phyloP scores from a whole-genome alignment of 202 grass and related monocot species.

The Miscanthus sacchariflorus region DNA sequence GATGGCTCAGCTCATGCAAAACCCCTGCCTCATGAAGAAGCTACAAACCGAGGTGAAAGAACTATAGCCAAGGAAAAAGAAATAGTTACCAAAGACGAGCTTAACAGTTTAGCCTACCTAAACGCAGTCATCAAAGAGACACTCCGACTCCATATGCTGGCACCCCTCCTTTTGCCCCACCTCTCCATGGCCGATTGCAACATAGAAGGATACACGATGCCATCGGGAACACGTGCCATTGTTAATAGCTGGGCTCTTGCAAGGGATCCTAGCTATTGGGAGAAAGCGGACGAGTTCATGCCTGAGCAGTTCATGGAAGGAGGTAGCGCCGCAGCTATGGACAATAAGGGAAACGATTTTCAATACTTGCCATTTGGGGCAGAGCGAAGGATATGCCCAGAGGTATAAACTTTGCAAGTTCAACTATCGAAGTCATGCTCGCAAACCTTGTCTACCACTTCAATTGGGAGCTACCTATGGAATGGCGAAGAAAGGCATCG shows the following conservation, averaged over 20 bases:
- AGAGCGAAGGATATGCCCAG: not conserved
- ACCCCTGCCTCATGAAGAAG: conserved; percentile 19
- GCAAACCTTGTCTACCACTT: not conserved
- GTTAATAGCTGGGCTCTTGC: conserved; percentile 35
- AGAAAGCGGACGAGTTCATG: conserved; percentile 27
- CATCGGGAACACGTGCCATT: conserved; percentile 13
- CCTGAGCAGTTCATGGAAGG: conserved; percentile 36
- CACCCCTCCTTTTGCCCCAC: conserved; percentile 1
- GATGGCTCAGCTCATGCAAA: not conserved
- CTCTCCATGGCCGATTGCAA: conserved; percentile 23
- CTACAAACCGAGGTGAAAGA: conserved; percentile 38
- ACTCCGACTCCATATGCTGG: conserved; percentile 34
- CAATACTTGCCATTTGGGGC: not conserved
- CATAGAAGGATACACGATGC: conserved; percentile 11
- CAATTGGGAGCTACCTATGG: not conserved
- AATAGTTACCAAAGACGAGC: conserved; percentile 17
- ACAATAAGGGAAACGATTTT: conserved; percentile 25
- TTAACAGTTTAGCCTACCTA: conserved; percentile 18
- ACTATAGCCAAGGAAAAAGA: not conserved
- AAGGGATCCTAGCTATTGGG: conserved; percentile 32
- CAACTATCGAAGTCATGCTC: not conserved
- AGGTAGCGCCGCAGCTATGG: not conserved
- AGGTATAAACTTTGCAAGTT: not conserved
- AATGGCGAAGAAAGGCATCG: not conserved
- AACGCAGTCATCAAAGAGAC: conserved; percentile 53